Evolutionary conservation across 495 filamentous ascomycete genomes (phyloP).

Genomic region (Penicillium psychrofluorescens): DNA sequence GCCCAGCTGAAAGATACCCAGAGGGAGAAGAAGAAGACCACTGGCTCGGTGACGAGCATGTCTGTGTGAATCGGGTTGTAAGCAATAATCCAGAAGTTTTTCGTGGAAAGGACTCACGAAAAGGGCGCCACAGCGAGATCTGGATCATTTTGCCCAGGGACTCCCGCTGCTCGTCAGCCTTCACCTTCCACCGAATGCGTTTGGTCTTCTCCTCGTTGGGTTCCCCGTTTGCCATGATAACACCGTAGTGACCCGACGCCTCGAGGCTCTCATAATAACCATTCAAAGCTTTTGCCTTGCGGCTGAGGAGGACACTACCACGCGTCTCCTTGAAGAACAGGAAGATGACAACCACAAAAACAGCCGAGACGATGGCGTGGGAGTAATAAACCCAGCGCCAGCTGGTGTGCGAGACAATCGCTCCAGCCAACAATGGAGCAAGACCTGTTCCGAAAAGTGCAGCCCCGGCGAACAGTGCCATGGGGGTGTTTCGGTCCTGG

Average conservation of each 20-base stretch:
- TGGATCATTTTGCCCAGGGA: conserved; percentile 64
- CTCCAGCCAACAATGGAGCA: conserved; percentile 66
- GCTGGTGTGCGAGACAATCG: conserved; percentile 55
- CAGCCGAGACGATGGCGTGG: conserved; percentile 62
- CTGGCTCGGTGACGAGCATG: conserved; percentile 81
- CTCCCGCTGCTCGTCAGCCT: conserved; percentile 71
- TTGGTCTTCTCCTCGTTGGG: conserved; percentile 27
- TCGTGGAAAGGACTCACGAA: conserved; percentile 38
- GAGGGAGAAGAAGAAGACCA: conserved; percentile 90
- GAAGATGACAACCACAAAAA: conserved; percentile 56
- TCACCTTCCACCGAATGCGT: conserved; percentile 79
- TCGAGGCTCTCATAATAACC: conserved; percentile 73
- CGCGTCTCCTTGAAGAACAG: conserved; percentile 76
- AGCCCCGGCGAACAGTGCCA: conserved; percentile 74
- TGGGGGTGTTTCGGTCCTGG: conserved; percentile 75
- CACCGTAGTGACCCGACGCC: conserved; percentile 54
- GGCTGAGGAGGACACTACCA: conserved; percentile 71
- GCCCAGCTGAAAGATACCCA: conserved; percentile 92
- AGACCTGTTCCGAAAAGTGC: conserved; percentile 77
- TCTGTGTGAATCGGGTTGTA: conserved; percentile 26
- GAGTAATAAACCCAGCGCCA: conserved; percentile 94
- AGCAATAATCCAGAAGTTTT: background rate
- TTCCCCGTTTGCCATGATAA: conserved; percentile 36
- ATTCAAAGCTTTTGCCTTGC: conserved; percentile 70
- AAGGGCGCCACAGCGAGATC: conserved; percentile 69